Conservation (phyloP, 179 eudicot species). For the Silene vulgaris region DNA sequence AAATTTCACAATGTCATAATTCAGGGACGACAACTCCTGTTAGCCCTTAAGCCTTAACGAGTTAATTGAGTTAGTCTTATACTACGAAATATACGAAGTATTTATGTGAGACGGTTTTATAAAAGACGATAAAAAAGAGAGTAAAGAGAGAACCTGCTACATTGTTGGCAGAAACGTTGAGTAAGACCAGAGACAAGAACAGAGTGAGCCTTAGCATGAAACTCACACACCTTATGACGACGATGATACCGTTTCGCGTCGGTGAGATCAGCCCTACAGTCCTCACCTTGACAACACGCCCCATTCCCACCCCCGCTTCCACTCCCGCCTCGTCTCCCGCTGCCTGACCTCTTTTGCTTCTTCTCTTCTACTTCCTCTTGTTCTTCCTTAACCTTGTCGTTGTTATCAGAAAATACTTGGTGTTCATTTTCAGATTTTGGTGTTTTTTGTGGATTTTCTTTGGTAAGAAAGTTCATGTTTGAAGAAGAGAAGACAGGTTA, state of each 20-base stretch:
- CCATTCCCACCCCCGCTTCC: not conserved
- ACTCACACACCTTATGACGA: conserved; percentile 43
- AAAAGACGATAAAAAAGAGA: too few relatives aligned
- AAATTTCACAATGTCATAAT: too few relatives aligned
- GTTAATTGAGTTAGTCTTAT: too few relatives aligned
- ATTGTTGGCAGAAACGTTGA: conserved; percentile 45
- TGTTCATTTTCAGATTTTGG: not conserved
- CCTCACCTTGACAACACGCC: conserved; percentile 30
- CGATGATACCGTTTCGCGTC: conserved; percentile 38
- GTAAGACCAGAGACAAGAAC: conserved; percentile 30
- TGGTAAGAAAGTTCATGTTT: conserved; percentile 21
- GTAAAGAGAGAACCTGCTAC: conserved; percentile 32
- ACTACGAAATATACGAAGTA: too few relatives aligned
- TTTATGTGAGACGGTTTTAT: not conserved
- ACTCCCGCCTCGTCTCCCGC: not conserved
- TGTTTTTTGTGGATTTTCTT: conserved; percentile 2
- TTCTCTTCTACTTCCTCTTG: conserved; percentile 17
- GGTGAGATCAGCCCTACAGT: conserved; percentile 26
- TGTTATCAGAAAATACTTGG: conserved; percentile 3
- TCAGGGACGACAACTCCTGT: too few relatives aligned
- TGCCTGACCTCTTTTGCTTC: conserved; percentile 15
- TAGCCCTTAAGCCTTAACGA: too few relatives aligned
- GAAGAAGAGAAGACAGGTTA: not conserved
- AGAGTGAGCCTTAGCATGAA: conserved; percentile 37
- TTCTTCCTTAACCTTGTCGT: conserved; percentile 12